phyloP scores from a whole-genome alignment of 148 eudicot species.

The Camellia japonica region DNA sequence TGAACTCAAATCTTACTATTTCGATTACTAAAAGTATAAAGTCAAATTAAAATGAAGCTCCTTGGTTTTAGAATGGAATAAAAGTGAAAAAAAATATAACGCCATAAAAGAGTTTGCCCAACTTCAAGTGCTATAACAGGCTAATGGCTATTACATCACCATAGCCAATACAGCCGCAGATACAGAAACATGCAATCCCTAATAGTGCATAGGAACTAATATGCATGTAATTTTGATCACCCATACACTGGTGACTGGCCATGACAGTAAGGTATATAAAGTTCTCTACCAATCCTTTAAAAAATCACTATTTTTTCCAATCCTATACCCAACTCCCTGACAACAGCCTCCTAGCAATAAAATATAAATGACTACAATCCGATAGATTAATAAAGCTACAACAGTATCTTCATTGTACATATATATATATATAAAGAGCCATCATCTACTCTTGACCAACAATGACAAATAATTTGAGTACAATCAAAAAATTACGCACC shows the following conservation, averaged over 20 bases:
- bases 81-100: background rate
- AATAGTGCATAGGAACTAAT: background rate
- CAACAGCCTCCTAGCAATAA: background rate
- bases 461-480: background rate
- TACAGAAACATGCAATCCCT: background rate
- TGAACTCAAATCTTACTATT: background rate
- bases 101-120: background rate
- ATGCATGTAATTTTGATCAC: background rate
- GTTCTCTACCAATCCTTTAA: background rate
- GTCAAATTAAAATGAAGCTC: background rate
- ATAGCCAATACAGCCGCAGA: background rate
- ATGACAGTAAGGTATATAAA: background rate
- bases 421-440: background rate
- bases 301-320: background rate
- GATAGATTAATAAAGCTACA: background rate
- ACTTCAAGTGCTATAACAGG: constrained; percentile 2
- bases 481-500: background rate
- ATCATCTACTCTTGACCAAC: background rate
- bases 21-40: background rate
- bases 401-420: background rate
- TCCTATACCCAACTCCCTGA: background rate
- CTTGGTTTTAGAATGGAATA: background rate
- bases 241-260: background rate
- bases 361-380: background rate
- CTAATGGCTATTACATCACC: background rate